These are phyloP conservation scores for Penicillium expansum DNA, from an alignment of 2,329 filamentous ascomycete genomes.

Conservation along the genomic window DNA sequence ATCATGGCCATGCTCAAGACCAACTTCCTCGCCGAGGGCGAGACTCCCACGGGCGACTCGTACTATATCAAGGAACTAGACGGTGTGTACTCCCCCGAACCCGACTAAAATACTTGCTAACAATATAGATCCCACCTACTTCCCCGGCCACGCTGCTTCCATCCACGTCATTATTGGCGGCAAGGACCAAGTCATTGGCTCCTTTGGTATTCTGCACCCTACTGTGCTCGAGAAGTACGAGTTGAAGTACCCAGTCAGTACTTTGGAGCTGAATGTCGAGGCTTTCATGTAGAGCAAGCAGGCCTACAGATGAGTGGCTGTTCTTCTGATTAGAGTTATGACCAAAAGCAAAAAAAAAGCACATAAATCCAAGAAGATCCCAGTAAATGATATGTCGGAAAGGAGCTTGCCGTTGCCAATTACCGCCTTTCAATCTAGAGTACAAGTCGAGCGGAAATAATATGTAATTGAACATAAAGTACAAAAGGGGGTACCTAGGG, in stretches of 20 bases:
- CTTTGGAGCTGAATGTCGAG: conserved; percentile 91
- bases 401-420: background rate
- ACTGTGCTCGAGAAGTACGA: conserved; percentile 92
- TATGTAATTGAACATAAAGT: background rate
- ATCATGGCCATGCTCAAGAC: conserved; percentile 88
- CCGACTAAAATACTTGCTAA: background rate
- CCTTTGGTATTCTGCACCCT: conserved; percentile 92
- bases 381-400: background rate
- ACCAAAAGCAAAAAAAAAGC: background rate
- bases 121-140: conserved; percentile 75
- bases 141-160: conserved; percentile 82
- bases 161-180: conserved; percentile 74
- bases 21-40: conserved; percentile 71
- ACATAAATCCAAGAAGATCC: background rate
- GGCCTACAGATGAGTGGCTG: background rate
- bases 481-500: background rate
- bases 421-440: background rate
- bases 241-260: conserved; percentile 87
- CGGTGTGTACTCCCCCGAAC: conserved; percentile 47
- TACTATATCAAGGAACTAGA: conserved; percentile 96
- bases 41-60: conserved; percentile 57
- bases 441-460: background rate
- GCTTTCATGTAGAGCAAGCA: conserved; percentile 66
- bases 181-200: conserved; percentile 74
- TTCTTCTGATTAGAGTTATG: background rate